These are phyloP conservation scores for Myxozyma geophila DNA, from an alignment of 805 yeast genomes.

Conservation along the genomic window DNA sequence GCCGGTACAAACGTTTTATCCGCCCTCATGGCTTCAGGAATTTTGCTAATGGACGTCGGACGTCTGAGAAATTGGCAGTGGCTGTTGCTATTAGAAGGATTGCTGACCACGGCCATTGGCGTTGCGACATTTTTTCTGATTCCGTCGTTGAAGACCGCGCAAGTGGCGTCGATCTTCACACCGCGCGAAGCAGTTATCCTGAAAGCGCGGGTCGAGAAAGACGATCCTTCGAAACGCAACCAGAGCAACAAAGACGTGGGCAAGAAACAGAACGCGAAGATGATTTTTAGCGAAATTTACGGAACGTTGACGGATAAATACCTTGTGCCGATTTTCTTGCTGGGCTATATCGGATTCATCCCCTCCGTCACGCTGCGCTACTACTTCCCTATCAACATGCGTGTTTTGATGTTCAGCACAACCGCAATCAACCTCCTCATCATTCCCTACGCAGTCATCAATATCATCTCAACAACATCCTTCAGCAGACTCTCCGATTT, in stretches of 20 bases:
- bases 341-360: conserved; percentile 33
- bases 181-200: conserved; percentile 32
- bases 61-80: conserved; percentile 62
- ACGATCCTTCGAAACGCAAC: conserved; percentile 30
- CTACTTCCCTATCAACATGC: conserved; percentile 54
- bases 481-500: conserved; percentile 34
- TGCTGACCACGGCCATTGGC: conserved; percentile 60
- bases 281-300: conserved; percentile 49
- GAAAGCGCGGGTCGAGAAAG: conserved; percentile 29
- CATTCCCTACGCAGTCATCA: conserved; percentile 53
- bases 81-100: conserved; percentile 63
- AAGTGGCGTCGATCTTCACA: conserved; percentile 23
- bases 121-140: conserved; percentile 48
- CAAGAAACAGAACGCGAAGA: conserved; percentile 52
- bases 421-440: conserved; percentile 56
- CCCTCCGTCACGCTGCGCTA: conserved; percentile 31
- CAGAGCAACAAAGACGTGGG: conserved; percentile 40
- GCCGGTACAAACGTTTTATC: conserved; percentile 54
- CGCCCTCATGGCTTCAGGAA: conserved; percentile 58
- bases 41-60: conserved; percentile 51
- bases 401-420: conserved; percentile 55
- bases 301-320: conserved; percentile 28
- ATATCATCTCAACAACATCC: conserved; percentile 41
- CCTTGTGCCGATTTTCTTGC: conserved; percentile 28
- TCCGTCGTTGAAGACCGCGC: conserved; percentile 26